Evolutionary conservation across 495 filamentous ascomycete genomes (phyloP).

Genomic region (Bryoglossum gracile): DNA sequence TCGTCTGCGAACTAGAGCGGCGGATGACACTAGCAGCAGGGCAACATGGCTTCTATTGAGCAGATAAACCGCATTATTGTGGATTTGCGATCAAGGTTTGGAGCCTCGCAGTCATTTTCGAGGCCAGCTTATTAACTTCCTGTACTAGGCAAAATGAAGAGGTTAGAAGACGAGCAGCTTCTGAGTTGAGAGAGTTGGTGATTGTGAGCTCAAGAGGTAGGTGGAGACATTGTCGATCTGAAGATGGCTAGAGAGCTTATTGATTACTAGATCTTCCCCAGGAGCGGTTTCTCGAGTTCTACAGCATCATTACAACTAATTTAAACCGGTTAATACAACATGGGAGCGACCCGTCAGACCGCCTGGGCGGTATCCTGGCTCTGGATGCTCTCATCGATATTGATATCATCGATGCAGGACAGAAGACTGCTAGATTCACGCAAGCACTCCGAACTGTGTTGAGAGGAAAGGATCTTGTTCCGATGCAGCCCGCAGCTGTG

Average conservation of each 20-base stretch:
- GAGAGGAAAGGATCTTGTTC: constrained; percentile 77
- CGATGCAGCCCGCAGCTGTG: constrained; percentile 80
- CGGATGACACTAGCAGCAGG: constrained; percentile 1
- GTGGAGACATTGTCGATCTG: background rate
- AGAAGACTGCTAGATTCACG: constrained; percentile 89
- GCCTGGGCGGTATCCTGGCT: constrained; percentile 84
- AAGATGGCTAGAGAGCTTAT: background rate
- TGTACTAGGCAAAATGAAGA: constrained; percentile 29
- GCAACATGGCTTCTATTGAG: constrained; percentile 24
- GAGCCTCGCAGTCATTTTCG: no score
- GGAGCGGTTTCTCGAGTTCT: constrained; percentile 72
- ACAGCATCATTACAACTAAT: constrained; percentile 66
- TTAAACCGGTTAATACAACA: constrained; percentile 73
- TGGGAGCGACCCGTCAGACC: constrained; percentile 76
- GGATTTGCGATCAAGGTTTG: constrained; percentile 23
- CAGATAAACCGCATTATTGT: constrained; percentile 21
- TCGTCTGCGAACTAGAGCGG: constrained; percentile 14
- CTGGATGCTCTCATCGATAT: constrained; percentile 92
- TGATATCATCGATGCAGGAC: constrained; percentile 85
- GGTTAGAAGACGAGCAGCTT: constrained; percentile 34
- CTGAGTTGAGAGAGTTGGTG: constrained; percentile 36
- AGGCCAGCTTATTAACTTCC: no score
- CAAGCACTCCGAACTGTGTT: constrained; percentile 82
- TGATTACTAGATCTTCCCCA: constrained; percentile 56
- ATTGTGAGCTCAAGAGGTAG: constrained; percentile 33